Conservation (phyloP, 257 asterid genomes). For the Hygrophila difformis region DNA sequence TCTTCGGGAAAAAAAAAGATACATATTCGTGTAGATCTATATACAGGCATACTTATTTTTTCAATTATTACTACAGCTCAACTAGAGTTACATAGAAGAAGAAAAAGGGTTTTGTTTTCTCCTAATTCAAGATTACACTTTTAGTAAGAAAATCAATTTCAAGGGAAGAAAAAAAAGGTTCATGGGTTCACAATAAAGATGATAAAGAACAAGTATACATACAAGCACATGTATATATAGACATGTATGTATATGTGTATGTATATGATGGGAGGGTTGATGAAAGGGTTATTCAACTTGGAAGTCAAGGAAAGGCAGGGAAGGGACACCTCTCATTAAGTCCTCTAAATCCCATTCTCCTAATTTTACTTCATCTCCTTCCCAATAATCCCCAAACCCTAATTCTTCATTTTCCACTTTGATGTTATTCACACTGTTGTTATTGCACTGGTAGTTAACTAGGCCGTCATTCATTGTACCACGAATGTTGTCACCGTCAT, state of each 20-base stretch:
- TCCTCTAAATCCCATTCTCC: constrained; percentile 96
- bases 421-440: not conserved
- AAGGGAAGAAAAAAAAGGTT: not conserved
- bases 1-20: no score
- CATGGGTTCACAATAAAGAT: not conserved
- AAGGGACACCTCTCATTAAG: constrained; percentile 85
- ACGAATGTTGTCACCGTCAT: constrained; percentile 12
- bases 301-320: constrained; percentile 81
- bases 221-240: no score
- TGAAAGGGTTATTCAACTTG: constrained; percentile 31
- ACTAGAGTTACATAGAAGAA: no score
- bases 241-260: no score
- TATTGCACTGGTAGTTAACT: constrained; percentile 18
- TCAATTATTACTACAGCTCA: no score
- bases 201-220: not conserved
- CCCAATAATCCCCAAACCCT: constrained; percentile 54
- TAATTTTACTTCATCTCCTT: constrained; percentile 51
- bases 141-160: not conserved
- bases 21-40: no score
- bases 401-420: constrained; percentile 47
- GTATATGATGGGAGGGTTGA: constrained; percentile 78
- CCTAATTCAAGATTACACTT: no score
- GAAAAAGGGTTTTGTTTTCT: no score
- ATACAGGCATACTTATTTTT: no score
- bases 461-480: constrained; percentile 2